Evolutionary conservation across 306 rosid species (phyloP).

Genomic region (Mimosa pudica): DNA sequence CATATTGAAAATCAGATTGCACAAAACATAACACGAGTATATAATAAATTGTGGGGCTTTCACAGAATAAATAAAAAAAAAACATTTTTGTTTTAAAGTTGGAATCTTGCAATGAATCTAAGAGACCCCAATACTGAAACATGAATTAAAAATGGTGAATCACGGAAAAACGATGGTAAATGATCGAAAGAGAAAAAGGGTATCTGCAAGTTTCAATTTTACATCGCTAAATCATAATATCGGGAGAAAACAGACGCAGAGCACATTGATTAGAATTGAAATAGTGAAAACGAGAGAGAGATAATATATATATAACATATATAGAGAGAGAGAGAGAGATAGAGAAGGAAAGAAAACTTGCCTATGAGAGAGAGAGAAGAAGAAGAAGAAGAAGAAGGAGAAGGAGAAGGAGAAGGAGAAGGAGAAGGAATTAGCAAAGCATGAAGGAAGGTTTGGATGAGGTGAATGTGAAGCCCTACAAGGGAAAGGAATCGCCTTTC

Average conservation of each 20-base stretch:
- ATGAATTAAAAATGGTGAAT: conserved; percentile 35
- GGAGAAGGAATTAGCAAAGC: conserved; percentile 19
- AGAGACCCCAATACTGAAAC: not conserved
- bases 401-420: conserved; percentile 16
- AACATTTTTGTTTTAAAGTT: conserved; percentile 4
- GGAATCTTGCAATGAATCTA: conserved; percentile 26
- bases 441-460: not conserved
- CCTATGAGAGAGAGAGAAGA: conserved; percentile 36
- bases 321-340: too few species aligned
- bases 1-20: conserved; percentile 26
- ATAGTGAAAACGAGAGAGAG: not conserved
- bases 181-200: conserved; percentile 28
- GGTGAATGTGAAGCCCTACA: conserved; percentile 11
- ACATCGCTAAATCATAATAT: conserved; percentile 24
- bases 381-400: not conserved
- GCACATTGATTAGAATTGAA: conserved; percentile 27
- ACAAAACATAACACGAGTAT: conserved; percentile 22
- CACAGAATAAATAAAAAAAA: not conserved
- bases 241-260: conserved; percentile 8
- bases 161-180: conserved; percentile 17
- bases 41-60: conserved; percentile 12
- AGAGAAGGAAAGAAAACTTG: conserved; percentile 39
- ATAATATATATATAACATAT: too few species aligned
- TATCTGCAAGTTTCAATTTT: conserved; percentile 18
- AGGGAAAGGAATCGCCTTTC: not conserved